phyloP scores from a whole-genome alignment of 2,329 filamentous ascomycete genomes.

The Ceratocystis lukuohia region DNA sequence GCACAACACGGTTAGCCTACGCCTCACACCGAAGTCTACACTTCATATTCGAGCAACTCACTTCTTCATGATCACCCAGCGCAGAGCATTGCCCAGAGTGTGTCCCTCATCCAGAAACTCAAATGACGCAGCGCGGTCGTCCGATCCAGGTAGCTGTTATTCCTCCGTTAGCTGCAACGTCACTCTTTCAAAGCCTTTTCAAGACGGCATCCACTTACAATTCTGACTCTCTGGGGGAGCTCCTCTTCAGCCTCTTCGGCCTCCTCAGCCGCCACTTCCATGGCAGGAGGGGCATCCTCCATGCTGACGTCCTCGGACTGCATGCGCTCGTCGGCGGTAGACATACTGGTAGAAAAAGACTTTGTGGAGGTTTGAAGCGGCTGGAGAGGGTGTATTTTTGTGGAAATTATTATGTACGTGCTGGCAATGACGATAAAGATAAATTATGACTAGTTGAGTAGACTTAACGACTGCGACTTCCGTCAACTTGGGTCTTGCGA shows the following conservation, averaged over 20 bases:
- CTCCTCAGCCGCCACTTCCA: slow-evolving; percentile 24
- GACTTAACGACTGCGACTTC: neutral
- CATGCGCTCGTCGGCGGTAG: slow-evolving; percentile 12
- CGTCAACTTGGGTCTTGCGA: neutral
- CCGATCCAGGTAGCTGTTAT: slow-evolving; percentile 66
- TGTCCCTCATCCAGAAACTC: slow-evolving; percentile 91
- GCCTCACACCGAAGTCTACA: slow-evolving; percentile 6
- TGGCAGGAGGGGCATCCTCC: slow-evolving; percentile 33
- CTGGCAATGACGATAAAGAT: neutral
- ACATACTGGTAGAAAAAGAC: slow-evolving; percentile 8
- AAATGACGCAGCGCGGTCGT: slow-evolving; percentile 82
- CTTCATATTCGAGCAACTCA: slow-evolving; percentile 32
- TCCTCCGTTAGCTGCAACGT: neutral
- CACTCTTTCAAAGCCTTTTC: neutral
- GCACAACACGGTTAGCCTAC: neutral
- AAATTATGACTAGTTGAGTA: neutral
- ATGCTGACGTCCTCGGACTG: slow-evolving; percentile 28
- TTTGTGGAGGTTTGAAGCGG: neutral
- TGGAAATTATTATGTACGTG: too few relatives aligned
- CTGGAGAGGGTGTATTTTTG: neutral
- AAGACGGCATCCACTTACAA: slow-evolving; percentile 34
- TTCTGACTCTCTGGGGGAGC: slow-evolving; percentile 41
- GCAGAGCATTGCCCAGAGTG: slow-evolving; percentile 83
- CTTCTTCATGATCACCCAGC: slow-evolving; percentile 99
- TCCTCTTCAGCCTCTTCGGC: slow-evolving; percentile 35